Conservation (phyloP, 192 early-diverging fungal species). For the Rhizophagus prolifer region DNA sequence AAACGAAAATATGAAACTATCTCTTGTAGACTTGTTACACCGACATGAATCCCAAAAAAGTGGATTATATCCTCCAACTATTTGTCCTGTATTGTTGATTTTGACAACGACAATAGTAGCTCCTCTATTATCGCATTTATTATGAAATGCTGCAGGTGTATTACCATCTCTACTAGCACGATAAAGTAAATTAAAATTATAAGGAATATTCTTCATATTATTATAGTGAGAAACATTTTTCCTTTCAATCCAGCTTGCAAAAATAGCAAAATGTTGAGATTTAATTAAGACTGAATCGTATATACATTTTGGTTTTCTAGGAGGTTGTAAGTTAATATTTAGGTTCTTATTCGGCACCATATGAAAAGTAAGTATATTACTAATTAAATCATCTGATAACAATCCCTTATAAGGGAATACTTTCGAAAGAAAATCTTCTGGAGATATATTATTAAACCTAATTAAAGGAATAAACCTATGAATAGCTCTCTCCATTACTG, state of each 20-base stretch:
- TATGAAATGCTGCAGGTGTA: not conserved
- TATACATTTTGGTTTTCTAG: no score
- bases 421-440: not conserved
- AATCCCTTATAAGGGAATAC: not conserved
- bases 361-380: not conserved
- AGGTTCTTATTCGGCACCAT: not conserved
- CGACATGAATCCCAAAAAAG: not conserved
- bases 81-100: not conserved
- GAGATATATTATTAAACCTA: no score
- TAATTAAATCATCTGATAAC: not conserved
- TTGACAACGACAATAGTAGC: not conserved
- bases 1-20: no score
- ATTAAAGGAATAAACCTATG: no score
- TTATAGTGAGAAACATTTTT: not conserved
- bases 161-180: slow-evolving; percentile 11
- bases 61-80: slow-evolving; percentile 12
- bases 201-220: not conserved
- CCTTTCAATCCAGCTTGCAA: not conserved
- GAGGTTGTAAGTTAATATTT: not conserved
- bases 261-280: not conserved
- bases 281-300: not conserved
- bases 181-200: not conserved
- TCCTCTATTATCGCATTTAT: not conserved
- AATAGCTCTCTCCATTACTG: not conserved
- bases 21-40: no score